A percentile compares a stretch with the other conserved stretches of the same genome.
phyloP scores from a whole-genome alignment of 2,329 filamentous ascomycete species.

The Microdochium nivale region DNA sequence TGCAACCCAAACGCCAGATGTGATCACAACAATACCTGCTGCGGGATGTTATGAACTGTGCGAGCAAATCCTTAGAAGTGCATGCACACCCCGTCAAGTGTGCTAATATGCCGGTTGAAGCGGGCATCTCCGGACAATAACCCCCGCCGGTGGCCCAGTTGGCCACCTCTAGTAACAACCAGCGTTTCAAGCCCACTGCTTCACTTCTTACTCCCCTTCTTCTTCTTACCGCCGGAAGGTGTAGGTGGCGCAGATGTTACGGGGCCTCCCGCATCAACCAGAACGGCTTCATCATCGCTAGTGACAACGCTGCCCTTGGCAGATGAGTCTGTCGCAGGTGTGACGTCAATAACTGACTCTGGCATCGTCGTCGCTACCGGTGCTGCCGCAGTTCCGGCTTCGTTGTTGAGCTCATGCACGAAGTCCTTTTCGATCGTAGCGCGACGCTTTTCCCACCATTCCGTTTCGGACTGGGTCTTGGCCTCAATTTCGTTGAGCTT shows the following conservation, averaged over 20 bases:
- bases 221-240: constrained; percentile 30
- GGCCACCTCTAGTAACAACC: background rate
- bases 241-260: constrained; percentile 24
- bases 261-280: constrained; percentile 54
- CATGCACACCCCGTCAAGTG: no score
- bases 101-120: no score
- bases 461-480: constrained; percentile 65
- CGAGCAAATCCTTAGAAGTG: no score
- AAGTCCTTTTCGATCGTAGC: constrained; percentile 66
- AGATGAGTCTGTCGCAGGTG: constrained; percentile 20
- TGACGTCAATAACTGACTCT: constrained; percentile 22
- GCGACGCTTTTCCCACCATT: constrained; percentile 87
- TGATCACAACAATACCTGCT: no score
- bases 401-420: constrained; percentile 74
- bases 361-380: background rate
- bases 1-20: no score
- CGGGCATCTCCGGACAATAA: no score
- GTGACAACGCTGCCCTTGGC: constrained; percentile 21
- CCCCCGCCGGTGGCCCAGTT: background rate
- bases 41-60: no score
- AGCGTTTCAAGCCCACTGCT: constrained; percentile 38
- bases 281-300: constrained; percentile 66
- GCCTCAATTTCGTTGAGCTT: constrained; percentile 68
- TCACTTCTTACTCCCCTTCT: constrained; percentile 62
- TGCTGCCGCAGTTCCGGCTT: constrained; percentile 17